Conservation (phyloP, 768 basidiomycete genomes). For the Termitomyces titanicus region DNA sequence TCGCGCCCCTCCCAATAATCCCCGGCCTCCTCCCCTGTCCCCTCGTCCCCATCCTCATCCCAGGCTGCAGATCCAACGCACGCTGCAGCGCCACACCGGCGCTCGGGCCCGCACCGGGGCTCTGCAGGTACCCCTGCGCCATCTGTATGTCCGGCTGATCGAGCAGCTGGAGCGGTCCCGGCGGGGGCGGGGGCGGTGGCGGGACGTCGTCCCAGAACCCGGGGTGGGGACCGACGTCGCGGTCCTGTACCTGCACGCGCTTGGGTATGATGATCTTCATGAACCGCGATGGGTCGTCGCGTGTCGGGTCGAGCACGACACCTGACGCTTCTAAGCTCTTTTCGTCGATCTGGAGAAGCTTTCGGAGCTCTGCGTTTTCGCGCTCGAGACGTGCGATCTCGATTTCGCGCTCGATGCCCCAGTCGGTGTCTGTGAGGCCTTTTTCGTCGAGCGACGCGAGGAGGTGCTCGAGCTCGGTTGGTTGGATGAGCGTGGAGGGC, state of each 20-base stretch:
- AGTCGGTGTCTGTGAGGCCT: slow-evolving; percentile 48
- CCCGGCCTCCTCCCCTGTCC: slow-evolving; percentile 51
- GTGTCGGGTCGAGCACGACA: slow-evolving; percentile 47
- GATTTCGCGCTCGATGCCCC: slow-evolving; percentile 83
- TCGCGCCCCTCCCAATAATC: slow-evolving; percentile 51
- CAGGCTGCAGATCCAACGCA: slow-evolving; percentile 48
- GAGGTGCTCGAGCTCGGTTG: slow-evolving; percentile 38
- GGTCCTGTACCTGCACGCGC: neutral
- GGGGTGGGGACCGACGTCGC: neutral
- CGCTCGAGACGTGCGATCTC: slow-evolving; percentile 80
- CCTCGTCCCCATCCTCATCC: slow-evolving; percentile 39
- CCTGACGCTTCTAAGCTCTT: slow-evolving; percentile 49
- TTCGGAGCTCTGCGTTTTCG: slow-evolving; percentile 81
- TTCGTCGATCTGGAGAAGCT: slow-evolving; percentile 70
- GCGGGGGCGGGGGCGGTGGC: neutral
- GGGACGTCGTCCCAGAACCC: slow-evolving; percentile 1
- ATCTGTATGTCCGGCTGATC: neutral
- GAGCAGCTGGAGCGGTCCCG: neutral
- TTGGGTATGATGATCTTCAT: slow-evolving; percentile 30
- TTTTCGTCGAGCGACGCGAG: slow-evolving; percentile 39
- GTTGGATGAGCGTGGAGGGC: slow-evolving; percentile 26
- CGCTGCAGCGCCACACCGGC: slow-evolving; percentile 37
- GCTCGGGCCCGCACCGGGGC: slow-evolving; percentile 2
- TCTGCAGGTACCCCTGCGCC: neutral
- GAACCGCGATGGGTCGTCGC: slow-evolving; percentile 38